Evolutionary conservation across 169 alveolate genomes (phyloP).

Genomic region (Plasmodium ovale): DNA sequence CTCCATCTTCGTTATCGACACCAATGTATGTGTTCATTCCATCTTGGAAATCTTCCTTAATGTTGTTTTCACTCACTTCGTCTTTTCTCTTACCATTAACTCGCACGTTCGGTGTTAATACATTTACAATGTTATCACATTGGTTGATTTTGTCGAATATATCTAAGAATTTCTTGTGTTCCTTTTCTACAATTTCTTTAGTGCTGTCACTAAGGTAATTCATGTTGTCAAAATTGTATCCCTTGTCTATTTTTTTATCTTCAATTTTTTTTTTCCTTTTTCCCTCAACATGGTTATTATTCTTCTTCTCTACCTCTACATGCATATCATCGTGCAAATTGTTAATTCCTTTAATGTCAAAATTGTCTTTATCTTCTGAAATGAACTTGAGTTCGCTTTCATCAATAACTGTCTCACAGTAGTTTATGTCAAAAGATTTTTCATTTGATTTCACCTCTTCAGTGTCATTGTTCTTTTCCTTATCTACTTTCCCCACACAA

Average conservation of each 20-base stretch:
- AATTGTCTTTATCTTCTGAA: background rate
- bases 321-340: background rate
- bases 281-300: background rate
- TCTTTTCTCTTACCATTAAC: too few species aligned
- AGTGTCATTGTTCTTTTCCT: background rate
- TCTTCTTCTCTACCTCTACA: conserved; percentile 8
- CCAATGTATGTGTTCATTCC: too few species aligned
- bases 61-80: background rate
- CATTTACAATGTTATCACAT: too few species aligned
- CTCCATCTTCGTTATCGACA: background rate
- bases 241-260: conserved; percentile 6
- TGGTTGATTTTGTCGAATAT: conserved; percentile 20
- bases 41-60: background rate
- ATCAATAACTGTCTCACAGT: conserved; percentile 24
- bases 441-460: background rate
- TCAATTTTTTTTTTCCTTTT: conserved; percentile 23
- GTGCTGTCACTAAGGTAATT: conserved; percentile 46
- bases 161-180: conserved; percentile 29
- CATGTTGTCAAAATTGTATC: conserved; percentile 3
- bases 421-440: background rate
- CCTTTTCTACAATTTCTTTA: conserved; percentile 58
- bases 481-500: background rate
- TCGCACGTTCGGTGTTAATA: too few species aligned
- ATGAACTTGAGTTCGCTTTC: background rate
- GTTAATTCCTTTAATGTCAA: conserved; percentile 1